phyloP scores from a whole-genome alignment of 2,329 filamentous ascomycete species.

The Parastagonospora nodorum region DNA sequence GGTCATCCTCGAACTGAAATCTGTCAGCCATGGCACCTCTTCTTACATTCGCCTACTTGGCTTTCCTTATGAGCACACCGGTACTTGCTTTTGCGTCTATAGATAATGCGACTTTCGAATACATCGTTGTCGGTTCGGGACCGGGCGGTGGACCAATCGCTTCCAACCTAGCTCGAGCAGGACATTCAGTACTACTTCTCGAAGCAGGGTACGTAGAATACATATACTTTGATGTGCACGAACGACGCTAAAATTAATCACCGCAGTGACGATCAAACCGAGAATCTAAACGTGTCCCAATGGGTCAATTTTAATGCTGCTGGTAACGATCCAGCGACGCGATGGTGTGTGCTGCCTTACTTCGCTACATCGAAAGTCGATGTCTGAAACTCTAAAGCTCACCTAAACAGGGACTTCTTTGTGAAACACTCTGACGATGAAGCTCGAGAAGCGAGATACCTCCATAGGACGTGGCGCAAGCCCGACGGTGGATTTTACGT shows the following conservation, averaged over 20 bases:
- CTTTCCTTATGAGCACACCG: constrained; percentile 5
- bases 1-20: background rate
- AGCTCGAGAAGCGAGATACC: constrained; percentile 57
- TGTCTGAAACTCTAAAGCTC: background rate
- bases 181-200: constrained; percentile 62
- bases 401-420: constrained; percentile 59
- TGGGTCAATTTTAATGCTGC: constrained; percentile 56
- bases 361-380: background rate
- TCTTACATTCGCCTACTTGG: constrained; percentile 8
- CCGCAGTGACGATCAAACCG: constrained; percentile 59
- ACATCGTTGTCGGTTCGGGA: constrained; percentile 59
- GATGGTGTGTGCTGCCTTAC: constrained; percentile 38
- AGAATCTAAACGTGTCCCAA: constrained; percentile 56
- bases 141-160: constrained; percentile 22
- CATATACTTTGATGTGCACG: no score
- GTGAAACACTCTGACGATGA: constrained; percentile 63
- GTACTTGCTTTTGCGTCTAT: constrained; percentile 10
- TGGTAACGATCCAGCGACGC: constrained; percentile 59
- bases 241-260: background rate
- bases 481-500: constrained; percentile 58
- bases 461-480: constrained; percentile 62
- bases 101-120: constrained; percentile 56
- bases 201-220: constrained; percentile 49
- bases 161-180: constrained; percentile 46
- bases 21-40: constrained; percentile 19